Evolutionary conservation across 2,329 filamentous ascomycete species (phyloP).

Genomic region (Penicillium hesseltinei): DNA sequence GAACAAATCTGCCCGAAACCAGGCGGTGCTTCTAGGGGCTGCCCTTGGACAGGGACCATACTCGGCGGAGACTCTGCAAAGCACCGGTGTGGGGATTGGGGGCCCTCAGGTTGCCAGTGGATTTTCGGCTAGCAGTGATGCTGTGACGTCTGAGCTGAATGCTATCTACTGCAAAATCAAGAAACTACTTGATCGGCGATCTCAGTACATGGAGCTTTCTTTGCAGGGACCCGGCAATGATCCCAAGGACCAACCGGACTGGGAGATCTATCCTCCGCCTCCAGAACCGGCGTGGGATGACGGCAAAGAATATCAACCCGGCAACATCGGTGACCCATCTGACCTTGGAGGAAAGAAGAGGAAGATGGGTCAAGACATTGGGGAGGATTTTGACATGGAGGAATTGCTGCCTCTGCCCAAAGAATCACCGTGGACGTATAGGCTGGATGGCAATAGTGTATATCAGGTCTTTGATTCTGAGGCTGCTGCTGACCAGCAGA

Average conservation of each 20-base stretch:
- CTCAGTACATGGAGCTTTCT: slow-evolving; percentile 85
- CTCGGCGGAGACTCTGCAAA: slow-evolving; percentile 57
- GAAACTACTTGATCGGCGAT: slow-evolving; percentile 79
- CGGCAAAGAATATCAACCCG: slow-evolving; percentile 47
- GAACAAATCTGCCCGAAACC: slow-evolving; percentile 50
- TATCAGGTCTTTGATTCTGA: slow-evolving; percentile 85
- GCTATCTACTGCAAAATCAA: slow-evolving; percentile 89
- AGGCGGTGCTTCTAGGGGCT: slow-evolving; percentile 51
- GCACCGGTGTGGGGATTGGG: slow-evolving; percentile 58
- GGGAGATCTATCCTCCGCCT: slow-evolving; percentile 87
- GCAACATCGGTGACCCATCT: slow-evolving; percentile 33
- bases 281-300: slow-evolving; percentile 87
- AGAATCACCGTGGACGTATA: slow-evolving; percentile 69
- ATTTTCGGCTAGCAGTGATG: slow-evolving; percentile 69
- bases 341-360: slow-evolving; percentile 60
- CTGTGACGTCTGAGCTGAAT: slow-evolving; percentile 78
- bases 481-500: slow-evolving; percentile 59
- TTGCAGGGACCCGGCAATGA: slow-evolving; percentile 80
- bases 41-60: slow-evolving; percentile 57
- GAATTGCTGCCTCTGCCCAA: slow-evolving; percentile 73
- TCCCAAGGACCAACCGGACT: slow-evolving; percentile 77
- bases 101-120: slow-evolving; percentile 62
- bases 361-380: slow-evolving; percentile 86
- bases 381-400: slow-evolving; percentile 83
- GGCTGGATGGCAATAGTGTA: slow-evolving; percentile 78